These are phyloP conservation scores for Termitomyces sp. DNA, from an alignment of 768 basidiomycete species.

Conservation along the genomic window DNA sequence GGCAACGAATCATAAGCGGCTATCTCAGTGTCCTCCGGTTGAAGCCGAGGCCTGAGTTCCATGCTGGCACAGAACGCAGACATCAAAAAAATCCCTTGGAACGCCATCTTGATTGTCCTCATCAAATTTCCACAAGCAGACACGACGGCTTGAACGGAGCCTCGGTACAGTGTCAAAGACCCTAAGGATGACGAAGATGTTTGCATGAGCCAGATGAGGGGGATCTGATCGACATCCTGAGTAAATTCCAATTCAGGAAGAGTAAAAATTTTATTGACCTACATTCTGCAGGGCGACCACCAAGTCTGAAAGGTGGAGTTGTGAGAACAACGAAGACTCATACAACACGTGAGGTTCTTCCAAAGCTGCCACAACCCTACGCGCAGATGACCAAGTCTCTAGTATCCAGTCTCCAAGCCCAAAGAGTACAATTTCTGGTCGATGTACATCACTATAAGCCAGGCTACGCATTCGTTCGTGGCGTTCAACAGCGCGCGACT, in stretches of 20 bases:
- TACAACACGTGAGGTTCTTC: slow-evolving; percentile 40
- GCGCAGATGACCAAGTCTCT: slow-evolving; percentile 65
- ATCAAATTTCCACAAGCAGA: slow-evolving; percentile 59
- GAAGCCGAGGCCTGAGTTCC: slow-evolving; percentile 61
- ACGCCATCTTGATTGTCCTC: slow-evolving; percentile 66
- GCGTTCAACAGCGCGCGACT: slow-evolving; percentile 60
- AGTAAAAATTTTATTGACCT: slow-evolving; percentile 31
- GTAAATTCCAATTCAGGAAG: slow-evolving; percentile 17
- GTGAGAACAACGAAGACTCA: slow-evolving; percentile 45
- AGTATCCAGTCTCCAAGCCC: slow-evolving; percentile 85
- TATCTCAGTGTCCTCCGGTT: slow-evolving; percentile 51
- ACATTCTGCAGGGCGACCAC: slow-evolving; percentile 64
- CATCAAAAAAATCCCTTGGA: slow-evolving; percentile 83
- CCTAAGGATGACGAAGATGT: slow-evolving; percentile 73
- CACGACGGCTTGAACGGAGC: slow-evolving; percentile 68
- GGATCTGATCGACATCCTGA: slow-evolving; percentile 44
- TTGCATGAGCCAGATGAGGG: slow-evolving; percentile 68
- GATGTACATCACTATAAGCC: slow-evolving; percentile 68
- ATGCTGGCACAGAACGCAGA: slow-evolving; percentile 80
- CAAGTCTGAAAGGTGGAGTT: slow-evolving; percentile 61
- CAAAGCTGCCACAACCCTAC: slow-evolving; percentile 53
- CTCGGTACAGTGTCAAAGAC: slow-evolving; percentile 77
- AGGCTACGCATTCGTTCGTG: slow-evolving; percentile 74
- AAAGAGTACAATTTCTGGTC: slow-evolving; percentile 80
- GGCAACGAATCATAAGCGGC: slow-evolving; percentile 41